phyloP scores from a whole-genome alignment of 306 rosid genomes.

The Cotoneaster glaucophyllus region DNA sequence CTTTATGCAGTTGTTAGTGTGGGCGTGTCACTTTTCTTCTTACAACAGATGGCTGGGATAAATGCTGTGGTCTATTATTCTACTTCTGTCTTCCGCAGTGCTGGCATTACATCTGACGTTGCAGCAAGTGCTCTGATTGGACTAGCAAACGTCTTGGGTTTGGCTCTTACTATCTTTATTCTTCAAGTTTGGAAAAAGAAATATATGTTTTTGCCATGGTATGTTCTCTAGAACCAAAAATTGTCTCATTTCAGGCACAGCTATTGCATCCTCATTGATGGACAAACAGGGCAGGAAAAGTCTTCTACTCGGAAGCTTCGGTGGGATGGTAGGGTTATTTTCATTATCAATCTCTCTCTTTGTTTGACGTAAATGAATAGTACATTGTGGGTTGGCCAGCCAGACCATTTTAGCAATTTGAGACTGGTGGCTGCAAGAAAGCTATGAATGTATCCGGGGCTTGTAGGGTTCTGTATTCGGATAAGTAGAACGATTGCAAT shows the following conservation, averaged over 20 bases:
- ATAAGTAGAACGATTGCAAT: background rate
- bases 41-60: conserved; percentile 96
- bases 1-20: conserved; percentile 73
- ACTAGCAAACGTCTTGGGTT: conserved; percentile 87
- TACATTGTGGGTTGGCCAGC: background rate
- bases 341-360: background rate
- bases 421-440: background rate
- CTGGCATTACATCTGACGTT: conserved; percentile 89
- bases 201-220: background rate
- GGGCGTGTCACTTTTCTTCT: conserved; percentile 78
- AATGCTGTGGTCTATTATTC: conserved; percentile 95
- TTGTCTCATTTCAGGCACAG: conserved; percentile 54
- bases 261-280: conserved; percentile 88
- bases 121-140: conserved; percentile 99
- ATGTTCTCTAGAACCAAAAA: conserved; percentile 6
- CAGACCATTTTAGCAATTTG: background rate
- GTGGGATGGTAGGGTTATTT: conserved; percentile 73
- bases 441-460: background rate
- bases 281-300: conserved; percentile 81
- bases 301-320: conserved; percentile 78
- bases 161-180: conserved; percentile 21
- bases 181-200: background rate
- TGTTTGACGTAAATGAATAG: background rate
- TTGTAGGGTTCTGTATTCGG: background rate
- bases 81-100: conserved; percentile 85